Conservation (phyloP, 768 basidiomycete species). For the Tulasnella sp. region DNA sequence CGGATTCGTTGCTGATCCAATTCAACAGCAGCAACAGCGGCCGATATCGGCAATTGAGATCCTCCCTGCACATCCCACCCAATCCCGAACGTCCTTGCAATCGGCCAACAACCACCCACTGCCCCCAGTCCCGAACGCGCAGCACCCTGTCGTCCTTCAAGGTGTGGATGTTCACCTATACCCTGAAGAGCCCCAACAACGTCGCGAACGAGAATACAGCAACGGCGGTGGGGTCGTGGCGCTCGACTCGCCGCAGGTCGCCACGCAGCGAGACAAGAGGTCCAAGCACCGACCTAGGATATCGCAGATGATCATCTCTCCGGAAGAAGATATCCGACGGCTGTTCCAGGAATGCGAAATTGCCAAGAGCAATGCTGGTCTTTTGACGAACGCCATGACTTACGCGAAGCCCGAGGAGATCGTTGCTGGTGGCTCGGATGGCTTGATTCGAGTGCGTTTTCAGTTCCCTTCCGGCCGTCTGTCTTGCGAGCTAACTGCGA, state of each 20-base stretch:
- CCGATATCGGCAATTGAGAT: conserved; percentile 7
- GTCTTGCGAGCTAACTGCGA: background rate
- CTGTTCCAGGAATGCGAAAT: conserved; percentile 83
- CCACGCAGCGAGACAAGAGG: conserved; percentile 16
- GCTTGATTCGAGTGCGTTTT: conserved; percentile 8
- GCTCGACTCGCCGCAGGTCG: conserved; percentile 22
- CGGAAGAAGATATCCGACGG: conserved; percentile 78
- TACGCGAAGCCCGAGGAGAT: conserved; percentile 70
- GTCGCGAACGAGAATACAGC: background rate
- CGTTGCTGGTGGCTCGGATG: conserved; percentile 41
- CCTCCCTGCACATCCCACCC: background rate
- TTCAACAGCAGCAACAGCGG: conserved; percentile 19
- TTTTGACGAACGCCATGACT: conserved; percentile 67
- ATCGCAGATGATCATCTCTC: conserved; percentile 51
- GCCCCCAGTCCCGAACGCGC: background rate
- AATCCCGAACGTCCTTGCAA: background rate
- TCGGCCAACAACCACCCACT: background rate
- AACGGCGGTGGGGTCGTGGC: background rate
- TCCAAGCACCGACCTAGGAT: conserved; percentile 29
- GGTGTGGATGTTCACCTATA: background rate
- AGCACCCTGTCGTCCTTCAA: background rate
- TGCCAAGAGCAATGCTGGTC: conserved; percentile 71
- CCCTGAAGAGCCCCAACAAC: background rate
- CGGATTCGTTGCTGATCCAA: background rate
- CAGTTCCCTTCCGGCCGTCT: background rate